Evolutionary conservation across 192 early-diverging fungal species (phyloP).

Genomic region (Coemansia sp.): DNA sequence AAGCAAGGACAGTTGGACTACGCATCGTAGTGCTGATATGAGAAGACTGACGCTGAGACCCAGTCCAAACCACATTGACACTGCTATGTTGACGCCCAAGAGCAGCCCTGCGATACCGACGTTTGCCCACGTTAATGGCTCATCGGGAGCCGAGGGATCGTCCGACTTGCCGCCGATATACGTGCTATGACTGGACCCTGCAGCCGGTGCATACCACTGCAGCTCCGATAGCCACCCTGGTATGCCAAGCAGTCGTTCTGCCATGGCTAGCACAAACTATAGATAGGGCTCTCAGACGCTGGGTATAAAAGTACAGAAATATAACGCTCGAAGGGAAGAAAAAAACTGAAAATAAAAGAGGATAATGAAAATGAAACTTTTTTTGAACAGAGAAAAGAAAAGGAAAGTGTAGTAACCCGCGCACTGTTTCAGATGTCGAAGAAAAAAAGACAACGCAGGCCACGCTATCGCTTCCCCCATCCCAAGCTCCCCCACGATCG

Average conservation of each 20-base stretch:
- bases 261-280: neutral
- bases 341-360: neutral
- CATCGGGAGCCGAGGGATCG: slow-evolving; percentile 34
- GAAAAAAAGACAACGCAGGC: neutral
- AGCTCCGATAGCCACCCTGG: slow-evolving; percentile 15
- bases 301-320: slow-evolving; percentile 2
- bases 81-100: slow-evolving; percentile 57
- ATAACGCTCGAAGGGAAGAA: neutral
- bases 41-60: slow-evolving; percentile 64
- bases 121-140: slow-evolving; percentile 46
- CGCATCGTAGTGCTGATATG: slow-evolving; percentile 65
- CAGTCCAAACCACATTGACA: slow-evolving; percentile 65
- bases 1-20: slow-evolving; percentile 76
- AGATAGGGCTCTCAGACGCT: neutral
- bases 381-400: neutral
- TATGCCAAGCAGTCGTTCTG: neutral
- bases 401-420: neutral
- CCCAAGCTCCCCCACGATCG: neutral
- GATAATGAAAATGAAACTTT: neutral
- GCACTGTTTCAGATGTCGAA: neutral
- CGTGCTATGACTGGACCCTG: neutral
- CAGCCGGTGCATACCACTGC: slow-evolving; percentile 29
- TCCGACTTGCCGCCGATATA: slow-evolving; percentile 12
- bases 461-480: neutral
- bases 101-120: slow-evolving; percentile 62